A percentile compares a stretch with the other conserved stretches of the same genome.
Evolutionary conservation across 2,329 filamentous ascomycete genomes (phyloP).

Genomic region (Fusarium equiseti): DNA sequence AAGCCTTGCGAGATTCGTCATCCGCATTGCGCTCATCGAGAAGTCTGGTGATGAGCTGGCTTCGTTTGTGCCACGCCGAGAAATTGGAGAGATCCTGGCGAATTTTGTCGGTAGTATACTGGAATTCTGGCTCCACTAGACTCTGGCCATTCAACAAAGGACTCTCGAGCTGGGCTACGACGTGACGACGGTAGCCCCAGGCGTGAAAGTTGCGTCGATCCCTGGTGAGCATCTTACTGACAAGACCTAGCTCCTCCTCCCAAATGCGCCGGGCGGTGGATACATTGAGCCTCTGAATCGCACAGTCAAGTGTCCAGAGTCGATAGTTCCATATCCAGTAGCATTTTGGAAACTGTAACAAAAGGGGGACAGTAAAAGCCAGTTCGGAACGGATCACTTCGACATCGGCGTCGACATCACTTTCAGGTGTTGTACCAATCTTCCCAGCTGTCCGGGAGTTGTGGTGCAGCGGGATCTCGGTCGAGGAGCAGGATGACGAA

Average conservation of each 20-base stretch:
- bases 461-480: constrained; percentile 62
- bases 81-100: constrained; percentile 90
- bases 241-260: constrained; percentile 84
- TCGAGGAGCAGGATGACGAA: constrained; percentile 67
- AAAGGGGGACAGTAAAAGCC: constrained; percentile 83
- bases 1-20: constrained; percentile 70
- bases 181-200: constrained; percentile 88
- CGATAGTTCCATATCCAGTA: constrained; percentile 99
- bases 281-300: constrained; percentile 71
- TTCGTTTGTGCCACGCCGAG: constrained; percentile 94
- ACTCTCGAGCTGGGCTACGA: constrained; percentile 81
- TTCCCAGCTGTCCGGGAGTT: constrained; percentile 63
- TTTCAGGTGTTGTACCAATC: constrained; percentile 66
- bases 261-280: constrained; percentile 74
- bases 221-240: constrained; percentile 86
- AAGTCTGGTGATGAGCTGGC: constrained; percentile 82
- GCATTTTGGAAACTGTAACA: constrained; percentile 91
- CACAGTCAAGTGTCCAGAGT: constrained; percentile 82
- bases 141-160: constrained; percentile 63
- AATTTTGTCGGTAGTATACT: constrained; percentile 93
- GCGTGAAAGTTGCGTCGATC: constrained; percentile 96
- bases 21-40: constrained; percentile 77
- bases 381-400: constrained; percentile 79
- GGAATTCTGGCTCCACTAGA: constrained; percentile 84
- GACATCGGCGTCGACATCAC: constrained; percentile 49